Conservation (phyloP, 768 basidiomycete species). For the Rhodotorula babjevae region DNA sequence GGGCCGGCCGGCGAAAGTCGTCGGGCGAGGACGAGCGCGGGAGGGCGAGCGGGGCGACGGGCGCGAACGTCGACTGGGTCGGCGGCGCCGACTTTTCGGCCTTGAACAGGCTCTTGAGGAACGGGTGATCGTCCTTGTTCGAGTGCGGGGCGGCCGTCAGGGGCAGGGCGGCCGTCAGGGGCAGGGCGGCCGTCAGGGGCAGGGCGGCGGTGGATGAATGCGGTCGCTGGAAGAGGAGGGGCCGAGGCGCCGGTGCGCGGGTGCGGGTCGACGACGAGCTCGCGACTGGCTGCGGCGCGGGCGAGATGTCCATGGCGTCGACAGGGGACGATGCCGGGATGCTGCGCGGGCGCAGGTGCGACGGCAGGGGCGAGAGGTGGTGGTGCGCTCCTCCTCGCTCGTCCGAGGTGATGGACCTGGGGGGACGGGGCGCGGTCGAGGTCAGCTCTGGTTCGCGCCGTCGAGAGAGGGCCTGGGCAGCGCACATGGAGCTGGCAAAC, state of each 20-base stretch:
- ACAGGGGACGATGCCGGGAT: not conserved
- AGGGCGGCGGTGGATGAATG: not conserved
- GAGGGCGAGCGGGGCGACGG: slow-evolving; percentile 22
- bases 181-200: not conserved
- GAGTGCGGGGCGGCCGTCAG: too few relatives aligned
- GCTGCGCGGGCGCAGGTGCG: not conserved
- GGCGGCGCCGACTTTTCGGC: slow-evolving; percentile 17
- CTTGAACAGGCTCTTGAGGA: slow-evolving; percentile 26
- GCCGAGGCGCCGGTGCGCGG: slow-evolving; percentile 2
- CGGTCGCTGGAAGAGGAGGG: slow-evolving; percentile 15
- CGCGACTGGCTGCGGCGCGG: not conserved
- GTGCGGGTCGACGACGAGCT: not conserved
- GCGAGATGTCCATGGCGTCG: slow-evolving; percentile 36
- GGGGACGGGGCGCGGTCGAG: not conserved
- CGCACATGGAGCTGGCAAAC: slow-evolving; percentile 37
- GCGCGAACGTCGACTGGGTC: slow-evolving; percentile 27
- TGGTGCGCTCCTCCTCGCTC: not conserved
- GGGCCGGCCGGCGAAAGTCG: not conserved
- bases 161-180: too few relatives aligned
- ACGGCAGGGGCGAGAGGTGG: slow-evolving; percentile 16
- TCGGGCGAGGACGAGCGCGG: slow-evolving; percentile 15
- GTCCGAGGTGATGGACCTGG: slow-evolving; percentile 34
- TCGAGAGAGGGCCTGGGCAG: fast-evolving
- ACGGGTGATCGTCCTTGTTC: slow-evolving; percentile 10
- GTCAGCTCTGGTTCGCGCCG: not conserved